A percentile compares a stretch with the other conserved stretches of the same genome.
phyloP scores from a whole-genome alignment of 805 yeast species.

The Pichia cephalocereana region DNA sequence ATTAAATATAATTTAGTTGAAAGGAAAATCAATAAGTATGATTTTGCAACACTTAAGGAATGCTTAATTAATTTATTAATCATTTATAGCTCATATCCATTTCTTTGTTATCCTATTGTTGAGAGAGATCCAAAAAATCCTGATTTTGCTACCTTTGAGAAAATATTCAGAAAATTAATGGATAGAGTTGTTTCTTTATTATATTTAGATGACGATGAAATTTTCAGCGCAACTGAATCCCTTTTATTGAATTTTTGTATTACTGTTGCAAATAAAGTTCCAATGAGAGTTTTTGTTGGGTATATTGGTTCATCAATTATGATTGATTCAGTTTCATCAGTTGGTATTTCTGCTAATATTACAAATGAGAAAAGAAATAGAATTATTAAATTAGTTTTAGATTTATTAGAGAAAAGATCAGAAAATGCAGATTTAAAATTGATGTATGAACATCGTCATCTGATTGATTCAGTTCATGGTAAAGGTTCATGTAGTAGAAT shows the following conservation, averaged over 20 bases:
- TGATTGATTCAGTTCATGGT: slow-evolving; percentile 12
- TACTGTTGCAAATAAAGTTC: slow-evolving; percentile 23
- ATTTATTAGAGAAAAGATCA: slow-evolving; percentile 28
- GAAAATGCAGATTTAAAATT: slow-evolving; percentile 15
- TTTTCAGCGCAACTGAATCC: slow-evolving; percentile 28
- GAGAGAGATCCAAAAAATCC: background rate
- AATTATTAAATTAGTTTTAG: slow-evolving; percentile 30
- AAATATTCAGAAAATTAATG: slow-evolving; percentile 14
- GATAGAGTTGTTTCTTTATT: slow-evolving; percentile 30
- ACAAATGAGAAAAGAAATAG: slow-evolving; percentile 20
- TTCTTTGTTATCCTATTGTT: slow-evolving; percentile 19
- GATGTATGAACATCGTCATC: slow-evolving; percentile 2
- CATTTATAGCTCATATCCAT: slow-evolving; percentile 28
- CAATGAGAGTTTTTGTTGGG: slow-evolving; percentile 25
- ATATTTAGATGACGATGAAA: slow-evolving; percentile 26
- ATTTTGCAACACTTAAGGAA: slow-evolving; percentile 2
- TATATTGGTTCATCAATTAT: slow-evolving; percentile 32
- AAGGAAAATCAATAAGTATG: background rate
- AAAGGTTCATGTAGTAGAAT: slow-evolving; percentile 24
- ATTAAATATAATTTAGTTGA: background rate
- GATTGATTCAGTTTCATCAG: slow-evolving; percentile 28
- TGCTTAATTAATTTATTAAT: slow-evolving; percentile 23
- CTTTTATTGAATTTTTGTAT: slow-evolving; percentile 28
- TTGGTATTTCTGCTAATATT: slow-evolving; percentile 18
- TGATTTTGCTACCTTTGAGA: slow-evolving; percentile 14